Conservation (phyloP, 306 rosid species). For the Cucumis cinereus region DNA sequence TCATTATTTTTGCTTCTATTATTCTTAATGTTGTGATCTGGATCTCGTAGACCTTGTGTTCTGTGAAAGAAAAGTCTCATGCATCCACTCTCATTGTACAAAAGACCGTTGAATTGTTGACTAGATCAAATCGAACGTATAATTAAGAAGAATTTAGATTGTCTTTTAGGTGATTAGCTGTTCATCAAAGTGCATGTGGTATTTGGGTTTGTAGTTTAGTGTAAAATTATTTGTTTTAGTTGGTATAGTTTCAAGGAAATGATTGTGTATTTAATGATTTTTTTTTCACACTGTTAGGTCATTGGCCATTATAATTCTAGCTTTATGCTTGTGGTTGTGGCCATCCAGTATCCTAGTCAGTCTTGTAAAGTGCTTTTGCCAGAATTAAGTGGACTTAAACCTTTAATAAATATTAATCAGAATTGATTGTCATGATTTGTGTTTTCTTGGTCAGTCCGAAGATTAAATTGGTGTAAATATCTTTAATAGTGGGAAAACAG, state of each 20-base stretch:
- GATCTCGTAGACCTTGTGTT: neutral
- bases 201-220: neutral
- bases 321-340: slow-evolving; percentile 1
- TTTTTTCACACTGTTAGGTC: neutral
- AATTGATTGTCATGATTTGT: neutral
- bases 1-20: neutral
- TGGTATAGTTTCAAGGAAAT: neutral
- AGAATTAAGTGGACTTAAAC: neutral
- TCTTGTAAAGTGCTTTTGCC: neutral
- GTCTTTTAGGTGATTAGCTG: neutral
- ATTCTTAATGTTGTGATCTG: neutral
- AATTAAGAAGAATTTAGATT: neutral
- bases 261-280: neutral
- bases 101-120: neutral
- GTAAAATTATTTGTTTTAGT: neutral
- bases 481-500: neutral
- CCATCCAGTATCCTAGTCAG: neutral
- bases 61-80: neutral
- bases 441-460: neutral
- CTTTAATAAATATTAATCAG: neutral
- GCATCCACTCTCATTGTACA: neutral
- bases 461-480: neutral
- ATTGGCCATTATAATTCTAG: neutral
- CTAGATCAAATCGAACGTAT: neutral
- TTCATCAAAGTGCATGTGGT: neutral